Evolutionary conservation across 1,139 yeast species (phyloP).

Genomic region (Pichia sp.): DNA sequence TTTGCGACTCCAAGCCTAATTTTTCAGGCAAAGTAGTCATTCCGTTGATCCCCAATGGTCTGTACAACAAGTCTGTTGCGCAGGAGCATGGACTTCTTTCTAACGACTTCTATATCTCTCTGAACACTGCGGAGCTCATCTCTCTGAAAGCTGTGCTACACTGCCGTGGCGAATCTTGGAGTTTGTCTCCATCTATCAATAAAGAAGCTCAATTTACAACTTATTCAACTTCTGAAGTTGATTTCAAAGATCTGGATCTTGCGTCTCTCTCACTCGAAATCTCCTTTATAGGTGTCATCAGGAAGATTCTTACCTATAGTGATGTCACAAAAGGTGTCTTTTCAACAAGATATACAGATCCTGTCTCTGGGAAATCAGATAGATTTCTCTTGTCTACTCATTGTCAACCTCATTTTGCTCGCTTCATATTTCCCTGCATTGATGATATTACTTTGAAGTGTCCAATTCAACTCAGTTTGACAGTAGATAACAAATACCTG

Average conservation of each 20-base stretch:
- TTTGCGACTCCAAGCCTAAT: constrained; percentile 48
- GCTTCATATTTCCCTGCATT: constrained; percentile 54
- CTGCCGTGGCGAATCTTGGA: constrained; percentile 6
- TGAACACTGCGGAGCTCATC: constrained; percentile 39
- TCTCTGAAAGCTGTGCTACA: constrained; percentile 25
- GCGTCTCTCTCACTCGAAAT: constrained; percentile 11
- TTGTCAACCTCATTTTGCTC: constrained; percentile 59
- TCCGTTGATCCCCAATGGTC: constrained; percentile 14
- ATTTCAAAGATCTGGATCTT: constrained; percentile 9
- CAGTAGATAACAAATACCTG: constrained; percentile 37
- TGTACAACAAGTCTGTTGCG: background rate
- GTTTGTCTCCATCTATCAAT: constrained; percentile 25
- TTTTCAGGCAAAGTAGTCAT: constrained; percentile 42
- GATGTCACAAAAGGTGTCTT: constrained; percentile 62
- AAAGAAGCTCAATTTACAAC: constrained; percentile 34
- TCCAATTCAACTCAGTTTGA: constrained; percentile 41
- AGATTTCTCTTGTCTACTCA: constrained; percentile 58
- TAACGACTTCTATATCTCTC: constrained; percentile 28
- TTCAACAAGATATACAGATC: constrained; percentile 54
- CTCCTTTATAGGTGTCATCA: constrained; percentile 48
- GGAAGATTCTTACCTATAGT: constrained; percentile 44
- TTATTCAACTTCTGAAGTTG: constrained; percentile 16
- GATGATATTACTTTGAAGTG: constrained; percentile 56
- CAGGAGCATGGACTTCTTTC: background rate
- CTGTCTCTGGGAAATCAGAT: constrained; percentile 39